Base-by-base conservation (phyloP, 345 rosid genomes). In the Triadica sebifera region DNA sequence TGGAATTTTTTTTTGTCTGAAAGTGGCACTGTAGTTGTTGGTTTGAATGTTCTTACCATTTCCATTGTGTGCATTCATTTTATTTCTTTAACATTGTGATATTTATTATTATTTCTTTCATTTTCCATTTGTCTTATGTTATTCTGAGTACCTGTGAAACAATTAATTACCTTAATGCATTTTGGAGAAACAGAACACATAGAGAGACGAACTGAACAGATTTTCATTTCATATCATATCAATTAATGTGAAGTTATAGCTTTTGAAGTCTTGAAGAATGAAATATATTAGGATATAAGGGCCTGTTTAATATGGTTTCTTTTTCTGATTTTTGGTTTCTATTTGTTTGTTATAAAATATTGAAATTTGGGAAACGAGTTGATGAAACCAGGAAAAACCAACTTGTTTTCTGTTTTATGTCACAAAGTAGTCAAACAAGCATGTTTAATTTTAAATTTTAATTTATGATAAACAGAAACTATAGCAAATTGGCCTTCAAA, bases 111-210 rank as follows among this genome's bases (percentile, higher is more conserved):
- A 0, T 71, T 4, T 1, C 46, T 69, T 38, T 55, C 13, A 3
- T 0, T 19, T 63, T 47, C 11, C 6, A 39, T 16, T 29, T n/a
- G 62, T 59, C 24, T 17, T 24, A 3, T 39, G 25, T 38, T 59
- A 25, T 60, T 46, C 12, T 59, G 4, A 37, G 60, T 47, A 5
- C 34, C 10, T 72, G 19, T 63, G 22, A 47, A 43, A 20, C 12
- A 67, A 47, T 67, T 22, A 67, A 47, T 47, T 12, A 12, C 69
- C 22, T 56, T 5, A 19, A 43, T 71, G 51, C 37, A 71, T 59
- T 39, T 29, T 29, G 34, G 34, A 29, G 34, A 29, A 29, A 29
- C 34, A 29, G 17, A 15, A 69, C 15, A 29, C 29, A 17, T 29
- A 25, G 39, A 29, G 41, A 16, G 20, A 15, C 70, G 8, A 46